A percentile compares a stretch with the other conserved stretches of the same genome.
Conservation (phyloP, 177 flowering plant species). For the Tripterygium wilfordii region DNA sequence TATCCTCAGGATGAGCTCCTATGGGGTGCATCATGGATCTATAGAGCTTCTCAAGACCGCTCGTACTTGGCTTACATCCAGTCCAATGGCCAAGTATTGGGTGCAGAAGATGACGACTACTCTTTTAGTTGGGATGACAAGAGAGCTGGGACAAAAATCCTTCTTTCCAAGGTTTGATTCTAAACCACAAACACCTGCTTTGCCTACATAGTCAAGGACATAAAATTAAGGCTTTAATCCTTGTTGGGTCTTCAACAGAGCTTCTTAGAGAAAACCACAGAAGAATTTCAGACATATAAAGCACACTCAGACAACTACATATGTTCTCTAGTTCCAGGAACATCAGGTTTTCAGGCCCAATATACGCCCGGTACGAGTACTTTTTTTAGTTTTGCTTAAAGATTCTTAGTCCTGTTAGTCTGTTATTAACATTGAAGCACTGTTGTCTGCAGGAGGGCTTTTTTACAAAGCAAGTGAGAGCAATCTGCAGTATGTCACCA, state of each 20-base stretch:
- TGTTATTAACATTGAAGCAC: background rate
- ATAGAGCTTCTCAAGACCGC: constrained; percentile 53
- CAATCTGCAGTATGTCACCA: constrained; percentile 88
- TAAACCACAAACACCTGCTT: background rate
- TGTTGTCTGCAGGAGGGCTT: constrained; percentile 66
- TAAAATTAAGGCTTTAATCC: background rate
- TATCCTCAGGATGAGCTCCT: constrained; percentile 89
- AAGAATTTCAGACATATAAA: constrained; percentile 62
- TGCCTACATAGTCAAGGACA: no score
- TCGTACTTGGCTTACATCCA: constrained; percentile 67
- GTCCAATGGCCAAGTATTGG: constrained; percentile 70
- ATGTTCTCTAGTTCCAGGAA: constrained; percentile 80
- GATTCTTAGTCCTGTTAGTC: background rate
- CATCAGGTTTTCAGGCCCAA: constrained; percentile 64
- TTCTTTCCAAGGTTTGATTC: constrained; percentile 73
- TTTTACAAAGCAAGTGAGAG: constrained; percentile 68
- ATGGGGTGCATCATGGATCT: constrained; percentile 98
- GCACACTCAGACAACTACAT: constrained; percentile 82
- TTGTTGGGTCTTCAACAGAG: constrained; percentile 24
- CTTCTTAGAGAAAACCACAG: constrained; percentile 44
- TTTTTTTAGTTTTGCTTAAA: background rate
- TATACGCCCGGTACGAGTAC: constrained; percentile 75
- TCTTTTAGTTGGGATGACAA: constrained; percentile 97
- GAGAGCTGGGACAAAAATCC: constrained; percentile 74
- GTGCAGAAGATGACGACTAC: constrained; percentile 76